Conservation (phyloP, 352 stramenopile genomes). For the Globisporangium megalacanthum region DNA sequence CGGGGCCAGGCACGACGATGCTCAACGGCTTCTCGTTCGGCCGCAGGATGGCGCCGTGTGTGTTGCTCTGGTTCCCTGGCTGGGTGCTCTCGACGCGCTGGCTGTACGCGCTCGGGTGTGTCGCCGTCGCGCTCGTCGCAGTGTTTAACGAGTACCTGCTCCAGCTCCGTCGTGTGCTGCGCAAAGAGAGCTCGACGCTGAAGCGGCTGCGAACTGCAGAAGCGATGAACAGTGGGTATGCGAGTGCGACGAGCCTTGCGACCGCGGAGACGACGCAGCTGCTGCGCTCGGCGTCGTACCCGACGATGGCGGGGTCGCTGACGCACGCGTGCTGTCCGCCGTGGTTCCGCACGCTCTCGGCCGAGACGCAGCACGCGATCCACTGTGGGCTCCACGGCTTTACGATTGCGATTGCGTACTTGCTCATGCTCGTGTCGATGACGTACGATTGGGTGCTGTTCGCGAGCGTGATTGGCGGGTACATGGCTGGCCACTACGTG, state of each 20-base stretch:
- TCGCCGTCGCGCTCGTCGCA: slow-evolving; percentile 45
- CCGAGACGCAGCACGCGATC: slow-evolving; percentile 43
- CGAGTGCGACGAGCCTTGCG: slow-evolving; percentile 6
- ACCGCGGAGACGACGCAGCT: slow-evolving; percentile 29
- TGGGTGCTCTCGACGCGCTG: slow-evolving; percentile 57
- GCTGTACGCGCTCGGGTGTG: slow-evolving; percentile 45
- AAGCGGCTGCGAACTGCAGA: slow-evolving; percentile 22
- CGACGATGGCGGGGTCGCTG: slow-evolving; percentile 20
- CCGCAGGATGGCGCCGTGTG: slow-evolving; percentile 30
- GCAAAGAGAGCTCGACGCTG: slow-evolving; percentile 49
- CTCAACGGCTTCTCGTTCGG: slow-evolving; percentile 63
- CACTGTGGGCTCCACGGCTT: slow-evolving; percentile 56
- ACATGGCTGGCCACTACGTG: slow-evolving; percentile 59
- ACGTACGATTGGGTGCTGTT: slow-evolving; percentile 70
- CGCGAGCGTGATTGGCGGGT: slow-evolving; percentile 44
- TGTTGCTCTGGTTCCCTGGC: slow-evolving; percentile 70
- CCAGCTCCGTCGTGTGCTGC: slow-evolving; percentile 52
- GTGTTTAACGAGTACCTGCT: slow-evolving; percentile 76
- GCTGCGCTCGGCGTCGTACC: slow-evolving; percentile 32
- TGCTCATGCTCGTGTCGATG: slow-evolving; percentile 82
- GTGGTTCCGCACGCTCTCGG: slow-evolving; percentile 52
- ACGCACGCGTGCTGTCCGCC: slow-evolving; percentile 27
- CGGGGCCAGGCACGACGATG: slow-evolving; percentile 63
- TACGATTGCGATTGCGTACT: slow-evolving; percentile 63
- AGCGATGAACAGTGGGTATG: not conserved